Evolutionary conservation across 1,284 basidiomycete species (phyloP).

Genomic region (Ganoderma leucocontextum): DNA sequence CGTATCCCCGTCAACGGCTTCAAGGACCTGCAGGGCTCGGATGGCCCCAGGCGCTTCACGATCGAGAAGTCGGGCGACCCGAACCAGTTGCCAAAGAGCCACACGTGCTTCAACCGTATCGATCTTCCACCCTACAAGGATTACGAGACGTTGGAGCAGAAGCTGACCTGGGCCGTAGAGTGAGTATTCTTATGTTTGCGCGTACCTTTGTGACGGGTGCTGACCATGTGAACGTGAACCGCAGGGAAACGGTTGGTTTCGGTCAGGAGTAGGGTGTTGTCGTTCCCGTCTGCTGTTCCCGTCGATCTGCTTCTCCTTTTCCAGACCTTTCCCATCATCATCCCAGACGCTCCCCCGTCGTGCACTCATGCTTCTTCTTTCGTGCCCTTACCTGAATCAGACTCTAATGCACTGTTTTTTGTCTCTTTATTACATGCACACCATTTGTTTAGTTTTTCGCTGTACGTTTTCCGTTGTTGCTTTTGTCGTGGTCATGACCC

Average conservation of each 20-base stretch:
- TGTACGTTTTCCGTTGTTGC: slow-evolving; percentile 13
- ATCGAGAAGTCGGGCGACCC: slow-evolving; percentile 97
- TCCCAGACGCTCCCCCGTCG: background rate
- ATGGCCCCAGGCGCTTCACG: slow-evolving; percentile 94
- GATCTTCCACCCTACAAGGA: slow-evolving; percentile 94
- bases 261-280: slow-evolving; percentile 48
- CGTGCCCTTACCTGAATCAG: background rate
- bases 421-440: slow-evolving; percentile 28
- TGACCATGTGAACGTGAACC: background rate
- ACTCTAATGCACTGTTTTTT: slow-evolving; percentile 3
- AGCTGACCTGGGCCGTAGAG: slow-evolving; percentile 92
- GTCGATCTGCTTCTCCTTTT: background rate
- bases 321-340: background rate
- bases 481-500: slow-evolving; percentile 11
- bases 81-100: slow-evolving; percentile 86
- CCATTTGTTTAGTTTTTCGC: slow-evolving; percentile 20
- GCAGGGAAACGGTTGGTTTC: slow-evolving; percentile 56
- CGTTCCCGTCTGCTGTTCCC: background rate
- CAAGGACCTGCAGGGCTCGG: slow-evolving; percentile 97
- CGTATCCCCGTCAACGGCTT: slow-evolving; percentile 99
- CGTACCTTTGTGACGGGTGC: slow-evolving; percentile 16
- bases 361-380: background rate
- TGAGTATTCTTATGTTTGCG: slow-evolving; percentile 40
- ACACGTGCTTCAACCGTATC: slow-evolving; percentile 92
- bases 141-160: slow-evolving; percentile 90